These are phyloP conservation scores for Scheffersomyces illinoinensis DNA, from an alignment of 1,139 yeast genomes.

Conservation along the genomic window DNA sequence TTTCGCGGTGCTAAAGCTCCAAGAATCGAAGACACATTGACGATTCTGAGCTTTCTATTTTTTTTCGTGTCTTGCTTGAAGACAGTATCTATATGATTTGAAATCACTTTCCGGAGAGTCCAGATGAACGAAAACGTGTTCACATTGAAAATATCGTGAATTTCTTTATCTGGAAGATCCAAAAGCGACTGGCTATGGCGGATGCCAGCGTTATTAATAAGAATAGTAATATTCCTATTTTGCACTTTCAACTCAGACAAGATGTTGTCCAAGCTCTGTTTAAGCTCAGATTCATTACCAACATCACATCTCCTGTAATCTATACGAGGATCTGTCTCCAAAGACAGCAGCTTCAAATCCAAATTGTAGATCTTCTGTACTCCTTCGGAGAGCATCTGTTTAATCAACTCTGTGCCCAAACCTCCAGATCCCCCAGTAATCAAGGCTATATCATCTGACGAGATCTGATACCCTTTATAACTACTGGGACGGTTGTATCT, in stretches of 20 bases:
- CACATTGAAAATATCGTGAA: conserved; percentile 45
- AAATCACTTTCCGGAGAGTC: conserved; percentile 46
- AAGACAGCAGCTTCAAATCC: conserved; percentile 44
- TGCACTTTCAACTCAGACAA: conserved; percentile 26
- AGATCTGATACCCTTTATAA: background rate
- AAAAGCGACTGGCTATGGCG: conserved; percentile 50
- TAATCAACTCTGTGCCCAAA: conserved; percentile 50
- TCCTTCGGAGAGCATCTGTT: conserved; percentile 28
- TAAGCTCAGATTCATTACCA: conserved; percentile 32
- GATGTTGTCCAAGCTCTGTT: conserved; percentile 18
- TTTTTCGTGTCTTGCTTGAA: conserved; percentile 11
- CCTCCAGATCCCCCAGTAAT: conserved; percentile 72
- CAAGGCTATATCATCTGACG: conserved; percentile 37
- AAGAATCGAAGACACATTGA: conserved; percentile 67
- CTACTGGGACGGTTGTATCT: background rate
- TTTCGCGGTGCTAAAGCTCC: conserved; percentile 73
- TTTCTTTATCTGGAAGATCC: conserved; percentile 30
- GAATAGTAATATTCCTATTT: conserved; percentile 45
- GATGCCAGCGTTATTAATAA: conserved; percentile 78
- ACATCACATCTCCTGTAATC: conserved; percentile 52
- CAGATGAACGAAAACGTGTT: conserved; percentile 60
- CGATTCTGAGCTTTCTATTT: conserved; percentile 45
- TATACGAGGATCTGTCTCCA: conserved; percentile 15
- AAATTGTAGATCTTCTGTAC: conserved; percentile 44
- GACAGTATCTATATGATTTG: conserved; percentile 19